Evolutionary conservation across 2,329 filamentous ascomycete genomes (phyloP), one percentile per base, ranked within the genome.

Genomic region (Aspergillus floridensis): DNA sequence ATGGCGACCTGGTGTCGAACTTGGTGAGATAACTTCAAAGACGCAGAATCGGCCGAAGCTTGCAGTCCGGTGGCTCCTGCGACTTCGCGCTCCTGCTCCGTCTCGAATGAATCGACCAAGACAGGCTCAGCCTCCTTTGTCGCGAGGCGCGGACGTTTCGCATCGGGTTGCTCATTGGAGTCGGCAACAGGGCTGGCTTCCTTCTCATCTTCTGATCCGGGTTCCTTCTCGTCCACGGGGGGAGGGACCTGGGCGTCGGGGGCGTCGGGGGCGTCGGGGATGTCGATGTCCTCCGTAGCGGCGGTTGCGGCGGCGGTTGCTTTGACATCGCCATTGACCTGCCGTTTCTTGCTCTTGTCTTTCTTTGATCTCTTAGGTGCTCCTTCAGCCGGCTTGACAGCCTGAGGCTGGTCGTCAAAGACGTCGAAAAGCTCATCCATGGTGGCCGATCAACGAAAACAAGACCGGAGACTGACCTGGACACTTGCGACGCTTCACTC

Each of bases 1-100:
- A 99, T 82, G 12, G 95, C 91, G 67, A 98, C 95, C 78, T 99
- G 93, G 82, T 99, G 95, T 77, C 96, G 93, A 68, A 99, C 96
- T 80, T 99, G 96, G 80, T 99, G 96, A 50, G 92, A 93, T 55
- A 99, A 79, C 22, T 96, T 88, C 29, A 99, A 86, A 16, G 71
- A 65, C 50, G 86, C 81, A 29, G 83, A 80, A 56, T 92, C 89
- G 65, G 85, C 86, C 74, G 76, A 81, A 61, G 77, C 82, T 72
- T 83, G 86, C 61, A 81, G 82, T 65, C 91, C 92, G 32, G 88
- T 86, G 5, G 91, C 89, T 26, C 88, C 89, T 22, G 90, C 91
- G 44, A 99, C 85, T 76, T 98, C 91, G 81, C 93, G 85, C 64
- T 93, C 96, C 78, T 96, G 88, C 72, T 95, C 93, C 12, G 95